Evolutionary conservation across 306 rosid genomes (phyloP), one percentile per base, ranked within the genome.

Genomic region (Prunus davidiana): DNA sequence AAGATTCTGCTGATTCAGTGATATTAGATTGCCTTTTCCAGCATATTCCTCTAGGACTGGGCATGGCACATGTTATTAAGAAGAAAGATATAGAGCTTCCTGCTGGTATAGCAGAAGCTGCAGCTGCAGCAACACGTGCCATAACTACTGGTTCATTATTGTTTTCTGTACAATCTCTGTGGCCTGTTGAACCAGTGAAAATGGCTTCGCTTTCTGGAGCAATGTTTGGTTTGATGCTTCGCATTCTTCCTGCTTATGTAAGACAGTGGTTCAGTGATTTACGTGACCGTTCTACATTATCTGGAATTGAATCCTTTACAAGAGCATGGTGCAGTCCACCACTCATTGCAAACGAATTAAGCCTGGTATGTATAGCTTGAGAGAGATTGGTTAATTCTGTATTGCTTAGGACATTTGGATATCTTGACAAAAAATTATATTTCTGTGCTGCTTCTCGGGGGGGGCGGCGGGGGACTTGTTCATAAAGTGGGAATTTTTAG

Each of bases 201-300:
- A 73, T 95, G 77, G 84, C 96, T 75, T 80, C 91, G 3, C 84
- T 89, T 82, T 88, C 96, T 75, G 96, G 98, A 71, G 95, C 93
- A 80, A 80, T 90, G 73, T 92, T 79, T 81, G 97, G 97, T 64
- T 77, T 89, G 82, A 95, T 92, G 98, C 93, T 95, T 69, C 83
- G 83, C 78, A 84, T 92, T 86, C 97, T 95, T 82, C 98, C 98
- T 54, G 98, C 98, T 69, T 95, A 92, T 82, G 95, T 95, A 51
- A 93, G 98, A 68, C 90, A 86, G 71, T 95, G 98, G 98, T 90
- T 88, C 77, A 85, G 80, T 73, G 84, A 87, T 81, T 78, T 95
- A 80, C 98, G 97, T 50, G 96, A 95, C 74, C 98, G 98, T 64
- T 88, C 87, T 62, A 72, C 72, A 25, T 88, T 85, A 63, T 78